Evolutionary conservation across 331 rosid species (phyloP).

Genomic region (Saraca asoca): DNA sequence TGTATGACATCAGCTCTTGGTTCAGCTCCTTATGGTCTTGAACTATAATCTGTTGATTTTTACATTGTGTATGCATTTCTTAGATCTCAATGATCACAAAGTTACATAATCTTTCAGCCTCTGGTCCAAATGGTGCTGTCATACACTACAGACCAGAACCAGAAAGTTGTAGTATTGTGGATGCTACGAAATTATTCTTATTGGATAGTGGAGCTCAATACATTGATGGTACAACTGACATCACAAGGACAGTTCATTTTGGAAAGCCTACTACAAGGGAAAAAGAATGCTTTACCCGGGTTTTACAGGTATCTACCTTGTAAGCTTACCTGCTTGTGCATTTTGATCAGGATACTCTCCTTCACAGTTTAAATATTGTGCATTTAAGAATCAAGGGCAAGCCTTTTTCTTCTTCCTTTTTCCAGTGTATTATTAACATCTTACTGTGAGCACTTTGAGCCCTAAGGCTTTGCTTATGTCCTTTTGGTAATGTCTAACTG

Average conservation of each 20-base stretch:
- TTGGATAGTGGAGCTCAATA: conserved; percentile 98
- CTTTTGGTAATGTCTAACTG: conserved; percentile 40
- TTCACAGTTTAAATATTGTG: conserved; percentile 17
- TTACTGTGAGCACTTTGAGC: conserved; percentile 23
- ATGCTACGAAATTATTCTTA: conserved; percentile 72
- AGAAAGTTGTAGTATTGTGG: conserved; percentile 73
- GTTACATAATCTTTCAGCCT: conserved; percentile 53
- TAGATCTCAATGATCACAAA: conserved; percentile 7
- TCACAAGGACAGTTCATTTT: conserved; percentile 96
- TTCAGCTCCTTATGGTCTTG: conserved; percentile 28
- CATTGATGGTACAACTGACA: conserved; percentile 94
- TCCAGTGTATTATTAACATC: not conserved
- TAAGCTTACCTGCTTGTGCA: conserved; percentile 32
- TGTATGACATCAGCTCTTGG: not conserved
- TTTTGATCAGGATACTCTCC: conserved; percentile 12
- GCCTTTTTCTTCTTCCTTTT: not conserved
- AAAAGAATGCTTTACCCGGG: conserved; percentile 90
- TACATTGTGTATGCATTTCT: conserved; percentile 1
- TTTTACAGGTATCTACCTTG: conserved; percentile 66
- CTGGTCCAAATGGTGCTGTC: conserved; percentile 94
- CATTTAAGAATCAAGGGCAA: not conserved
- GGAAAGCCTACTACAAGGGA: conserved; percentile 70
- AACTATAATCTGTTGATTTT: conserved; percentile 34
- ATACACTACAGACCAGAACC: conserved; percentile 94
- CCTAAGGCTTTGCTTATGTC: conserved; percentile 13